phyloP scores from a whole-genome alignment of 495 filamentous ascomycete genomes.

The Tuber melanosporum region DNA sequence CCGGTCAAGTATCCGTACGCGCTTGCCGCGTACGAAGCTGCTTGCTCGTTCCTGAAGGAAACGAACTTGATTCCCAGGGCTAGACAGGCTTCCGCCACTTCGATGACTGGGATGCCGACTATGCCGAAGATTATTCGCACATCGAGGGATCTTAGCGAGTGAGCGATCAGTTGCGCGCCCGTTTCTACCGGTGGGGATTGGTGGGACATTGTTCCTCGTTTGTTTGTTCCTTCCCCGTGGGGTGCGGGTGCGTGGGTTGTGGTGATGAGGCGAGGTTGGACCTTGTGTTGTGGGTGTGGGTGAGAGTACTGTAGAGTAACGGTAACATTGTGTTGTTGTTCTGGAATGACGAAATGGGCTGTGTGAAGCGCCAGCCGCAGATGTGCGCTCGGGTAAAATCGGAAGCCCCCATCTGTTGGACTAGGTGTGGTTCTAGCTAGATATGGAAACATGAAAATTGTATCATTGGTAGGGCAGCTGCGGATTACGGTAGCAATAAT shows the following conservation, averaged over 20 bases:
- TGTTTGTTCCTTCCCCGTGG: not conserved
- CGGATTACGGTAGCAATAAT: not conserved
- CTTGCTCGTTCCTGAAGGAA: constrained; percentile 61
- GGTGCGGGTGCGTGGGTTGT: not conserved
- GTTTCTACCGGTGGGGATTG: constrained; percentile 30
- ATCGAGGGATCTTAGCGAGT: constrained; percentile 51
- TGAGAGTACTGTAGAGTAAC: too few relatives aligned
- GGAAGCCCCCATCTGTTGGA: not conserved
- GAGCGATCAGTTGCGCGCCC: constrained; percentile 57
- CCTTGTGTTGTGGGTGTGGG: too few relatives aligned
- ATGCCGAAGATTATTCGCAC: constrained; percentile 59
- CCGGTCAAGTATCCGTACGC: constrained; percentile 62
- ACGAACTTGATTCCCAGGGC: constrained; percentile 60
- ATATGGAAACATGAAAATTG: not conserved
- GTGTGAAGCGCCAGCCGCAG: not conserved
- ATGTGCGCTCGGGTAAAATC: too few relatives aligned
- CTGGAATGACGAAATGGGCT: not conserved
- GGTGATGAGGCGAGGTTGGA: not conserved
- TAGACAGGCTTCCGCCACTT: constrained; percentile 59
- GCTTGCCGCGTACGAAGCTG: constrained; percentile 57
- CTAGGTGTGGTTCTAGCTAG: not conserved
- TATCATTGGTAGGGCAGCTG: not conserved
- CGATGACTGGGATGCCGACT: constrained; percentile 59
- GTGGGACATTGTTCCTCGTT: not conserved
- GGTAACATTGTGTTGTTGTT: not conserved